A percentile compares a stretch with the other conserved stretches of the same genome.
These are phyloP conservation scores for Zygnema circumcarinatum DNA, from an alignment of 139 green algal species.

Conservation along the genomic window DNA sequence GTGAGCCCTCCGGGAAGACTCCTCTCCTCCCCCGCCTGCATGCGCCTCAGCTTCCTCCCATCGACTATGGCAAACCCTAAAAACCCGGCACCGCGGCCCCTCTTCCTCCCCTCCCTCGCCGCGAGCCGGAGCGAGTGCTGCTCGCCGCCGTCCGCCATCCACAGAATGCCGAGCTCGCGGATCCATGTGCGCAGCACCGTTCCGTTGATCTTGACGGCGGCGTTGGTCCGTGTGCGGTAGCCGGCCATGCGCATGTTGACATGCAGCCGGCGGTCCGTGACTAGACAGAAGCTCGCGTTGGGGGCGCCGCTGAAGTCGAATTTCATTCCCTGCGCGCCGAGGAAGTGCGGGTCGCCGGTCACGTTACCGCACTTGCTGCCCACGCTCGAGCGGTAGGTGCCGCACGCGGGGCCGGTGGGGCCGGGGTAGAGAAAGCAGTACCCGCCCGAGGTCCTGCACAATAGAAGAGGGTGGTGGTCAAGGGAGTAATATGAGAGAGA, in stretches of 20 bases:
- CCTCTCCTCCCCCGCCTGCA: background rate
- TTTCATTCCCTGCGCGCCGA: constrained; percentile 21
- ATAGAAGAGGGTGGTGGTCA: background rate
- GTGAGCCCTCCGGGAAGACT: background rate
- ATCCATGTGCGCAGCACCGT: constrained; percentile 33
- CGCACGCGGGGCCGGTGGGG: background rate
- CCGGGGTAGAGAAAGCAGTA: constrained; percentile 5
- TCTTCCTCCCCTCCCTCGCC: constrained; percentile 22
- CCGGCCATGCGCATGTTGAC: constrained; percentile 41
- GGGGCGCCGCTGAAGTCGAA: constrained; percentile 38
- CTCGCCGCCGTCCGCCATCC: constrained; percentile 13
- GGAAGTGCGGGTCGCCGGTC: constrained; percentile 13
- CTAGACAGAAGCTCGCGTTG: constrained; percentile 12
- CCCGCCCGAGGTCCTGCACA: background rate
- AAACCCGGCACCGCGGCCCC: constrained; percentile 9
- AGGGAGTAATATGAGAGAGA: background rate
- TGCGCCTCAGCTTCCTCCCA: background rate
- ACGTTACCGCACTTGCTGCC: constrained; percentile 3
- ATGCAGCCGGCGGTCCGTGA: constrained; percentile 17
- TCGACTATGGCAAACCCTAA: constrained; percentile 16
- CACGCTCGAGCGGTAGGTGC: background rate
- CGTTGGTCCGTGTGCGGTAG: constrained; percentile 11
- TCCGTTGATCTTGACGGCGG: background rate
- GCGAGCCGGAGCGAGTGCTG: constrained; percentile 7
- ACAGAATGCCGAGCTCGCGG: constrained; percentile 16